Percentiles rank a stretch among this genome's conserved stretches.
Conservation (phyloP, 2,329 filamentous ascomycete species). For the Cladophialophora bantiana region DNA sequence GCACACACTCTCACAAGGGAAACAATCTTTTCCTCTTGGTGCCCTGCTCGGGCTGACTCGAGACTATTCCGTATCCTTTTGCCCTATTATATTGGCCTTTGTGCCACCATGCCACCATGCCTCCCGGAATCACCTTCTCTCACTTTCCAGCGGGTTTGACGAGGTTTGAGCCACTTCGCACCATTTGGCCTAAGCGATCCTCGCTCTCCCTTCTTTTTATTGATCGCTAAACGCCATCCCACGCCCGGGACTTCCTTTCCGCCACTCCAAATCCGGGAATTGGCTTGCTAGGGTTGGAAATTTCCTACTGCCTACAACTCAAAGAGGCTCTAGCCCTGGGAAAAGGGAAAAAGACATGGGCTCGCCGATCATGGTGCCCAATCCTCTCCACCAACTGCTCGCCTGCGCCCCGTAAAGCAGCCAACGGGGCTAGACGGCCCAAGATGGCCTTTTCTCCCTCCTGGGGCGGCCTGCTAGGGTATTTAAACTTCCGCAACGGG, state of each 20-base stretch:
- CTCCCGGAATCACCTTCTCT: slow-evolving; percentile 18
- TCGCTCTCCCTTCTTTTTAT: slow-evolving; percentile 15
- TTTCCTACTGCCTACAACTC: slow-evolving; percentile 5
- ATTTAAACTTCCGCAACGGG: slow-evolving; percentile 7
- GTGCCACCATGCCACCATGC: slow-evolving; percentile 32
- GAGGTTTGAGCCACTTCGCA: slow-evolving; percentile 32
- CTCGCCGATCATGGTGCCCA: slow-evolving; percentile 28
- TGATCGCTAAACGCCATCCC: slow-evolving; percentile 12
- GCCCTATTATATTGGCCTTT: slow-evolving; percentile 24
- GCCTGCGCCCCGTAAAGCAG: slow-evolving; percentile 7
- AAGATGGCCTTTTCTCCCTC: background rate
- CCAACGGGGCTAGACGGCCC: slow-evolving; percentile 11
- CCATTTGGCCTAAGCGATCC: slow-evolving; percentile 21
- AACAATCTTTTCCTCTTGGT: slow-evolving; percentile 9
- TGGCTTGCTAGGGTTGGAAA: background rate
- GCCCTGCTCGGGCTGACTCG: slow-evolving; percentile 14
- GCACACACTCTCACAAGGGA: background rate
- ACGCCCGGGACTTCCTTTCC: slow-evolving; percentile 7
- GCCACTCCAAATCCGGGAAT: slow-evolving; percentile 6
- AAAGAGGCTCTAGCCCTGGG: slow-evolving; percentile 8
- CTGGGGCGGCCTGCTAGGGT: slow-evolving; percentile 4
- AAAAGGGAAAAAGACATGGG: slow-evolving; percentile 2
- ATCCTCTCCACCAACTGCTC: slow-evolving; percentile 17
- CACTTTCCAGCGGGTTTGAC: slow-evolving; percentile 16
- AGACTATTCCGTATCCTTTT: slow-evolving; percentile 20